Conservation (phyloP, 306 rosid species). For the Acmispon strigosus region DNA sequence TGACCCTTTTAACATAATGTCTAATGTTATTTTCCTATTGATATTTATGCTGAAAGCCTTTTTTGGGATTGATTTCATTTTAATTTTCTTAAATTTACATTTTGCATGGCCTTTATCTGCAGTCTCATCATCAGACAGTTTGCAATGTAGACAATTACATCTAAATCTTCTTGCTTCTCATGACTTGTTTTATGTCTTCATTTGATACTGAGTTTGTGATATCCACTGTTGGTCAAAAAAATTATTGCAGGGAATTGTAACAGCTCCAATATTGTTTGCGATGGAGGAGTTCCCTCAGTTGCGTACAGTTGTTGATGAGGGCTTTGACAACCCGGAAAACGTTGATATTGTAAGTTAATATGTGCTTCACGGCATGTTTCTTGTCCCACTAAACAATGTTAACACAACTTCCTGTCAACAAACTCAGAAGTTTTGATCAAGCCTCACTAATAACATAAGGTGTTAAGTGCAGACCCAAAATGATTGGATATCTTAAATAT, state of each 20-base stretch:
- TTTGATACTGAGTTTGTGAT: too few relatives aligned
- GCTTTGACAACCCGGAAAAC: slow-evolving; percentile 66
- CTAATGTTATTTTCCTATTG: neutral
- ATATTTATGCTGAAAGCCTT: neutral
- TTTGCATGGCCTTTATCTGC: too few relatives aligned
- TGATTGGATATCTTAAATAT: too few relatives aligned
- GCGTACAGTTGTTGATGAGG: slow-evolving; percentile 48
- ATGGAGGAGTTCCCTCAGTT: slow-evolving; percentile 86
- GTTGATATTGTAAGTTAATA: slow-evolving; percentile 53
- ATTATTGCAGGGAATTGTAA: slow-evolving; percentile 64
- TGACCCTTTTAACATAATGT: neutral
- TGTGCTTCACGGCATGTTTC: neutral
- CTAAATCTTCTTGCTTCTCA: too few relatives aligned
- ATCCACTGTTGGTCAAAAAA: neutral
- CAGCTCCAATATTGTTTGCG: slow-evolving; percentile 85
- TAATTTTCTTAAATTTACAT: too few relatives aligned
- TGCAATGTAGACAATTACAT: too few relatives aligned
- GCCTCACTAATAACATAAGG: too few relatives aligned
- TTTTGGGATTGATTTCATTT: neutral
- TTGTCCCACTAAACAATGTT: neutral
- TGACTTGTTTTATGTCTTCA: too few relatives aligned
- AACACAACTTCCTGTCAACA: too few relatives aligned
- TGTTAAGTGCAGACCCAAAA: too few relatives aligned
- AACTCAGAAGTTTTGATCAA: too few relatives aligned
- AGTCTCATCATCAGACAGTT: too few relatives aligned